phyloP scores from a whole-genome alignment of 768 basidiomycete genomes.

The Leucocoprinus sp. region DNA sequence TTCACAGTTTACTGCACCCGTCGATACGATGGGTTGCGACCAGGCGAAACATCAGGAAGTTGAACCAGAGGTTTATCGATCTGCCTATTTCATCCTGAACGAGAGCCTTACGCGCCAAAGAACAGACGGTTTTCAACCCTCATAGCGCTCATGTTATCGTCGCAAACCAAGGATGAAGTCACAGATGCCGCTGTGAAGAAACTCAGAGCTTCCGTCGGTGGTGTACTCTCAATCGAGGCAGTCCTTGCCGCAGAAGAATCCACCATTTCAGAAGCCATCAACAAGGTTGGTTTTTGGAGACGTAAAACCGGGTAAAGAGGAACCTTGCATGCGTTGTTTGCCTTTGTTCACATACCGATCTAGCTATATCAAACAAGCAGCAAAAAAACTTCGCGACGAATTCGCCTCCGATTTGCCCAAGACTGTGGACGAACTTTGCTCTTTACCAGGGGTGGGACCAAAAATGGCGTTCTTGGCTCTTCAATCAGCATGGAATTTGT shows the following conservation, averaged over 20 bases:
- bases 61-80: constrained; percentile 51
- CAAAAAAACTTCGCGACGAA: constrained; percentile 56
- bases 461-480: constrained; percentile 92
- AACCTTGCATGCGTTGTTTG: not conserved
- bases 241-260: constrained; percentile 55
- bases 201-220: constrained; percentile 66
- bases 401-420: constrained; percentile 83
- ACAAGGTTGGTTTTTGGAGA: constrained; percentile 90
- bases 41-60: constrained; percentile 54
- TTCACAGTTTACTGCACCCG: constrained; percentile 64
- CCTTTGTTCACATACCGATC: not conserved
- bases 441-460: constrained; percentile 85
- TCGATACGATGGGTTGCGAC: constrained; percentile 89
- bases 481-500: constrained; percentile 83
- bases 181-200: constrained; percentile 73
- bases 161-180: constrained; percentile 91
- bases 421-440: constrained; percentile 82
- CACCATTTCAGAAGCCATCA: constrained; percentile 67
- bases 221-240: constrained; percentile 67
- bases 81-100: constrained; percentile 37
- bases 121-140: constrained; percentile 78
- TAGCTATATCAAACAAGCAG: constrained; percentile 72
- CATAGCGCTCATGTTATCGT: constrained; percentile 90
- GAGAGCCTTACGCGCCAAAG: constrained; percentile 35
- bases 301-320: constrained; percentile 67